phyloP scores from a whole-genome alignment of 164 flowering plant species.

The Tinospora cordifolia region DNA sequence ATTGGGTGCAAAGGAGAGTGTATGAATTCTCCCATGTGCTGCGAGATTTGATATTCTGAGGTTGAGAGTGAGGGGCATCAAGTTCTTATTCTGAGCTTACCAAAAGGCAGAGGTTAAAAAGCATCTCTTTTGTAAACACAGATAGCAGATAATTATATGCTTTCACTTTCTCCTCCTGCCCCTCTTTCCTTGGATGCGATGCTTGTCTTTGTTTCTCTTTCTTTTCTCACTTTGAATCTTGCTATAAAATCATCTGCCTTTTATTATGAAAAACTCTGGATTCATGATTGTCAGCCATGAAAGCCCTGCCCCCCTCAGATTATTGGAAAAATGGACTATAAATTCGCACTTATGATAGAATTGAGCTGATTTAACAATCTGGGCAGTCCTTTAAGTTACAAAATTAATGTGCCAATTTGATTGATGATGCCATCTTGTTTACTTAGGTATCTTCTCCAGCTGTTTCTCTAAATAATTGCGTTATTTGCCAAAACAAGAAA shows the following conservation, averaged over 20 bases:
- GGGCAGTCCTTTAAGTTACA: neutral
- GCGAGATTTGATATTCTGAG: conserved; percentile 2
- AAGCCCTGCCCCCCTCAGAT: too few species aligned
- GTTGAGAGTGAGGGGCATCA: neutral
- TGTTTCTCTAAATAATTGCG: too few species aligned
- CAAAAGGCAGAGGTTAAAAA: neutral
- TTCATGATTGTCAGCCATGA: neutral
- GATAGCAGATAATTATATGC: conserved; percentile 6
- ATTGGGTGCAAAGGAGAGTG: neutral
- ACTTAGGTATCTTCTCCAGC: too few species aligned
- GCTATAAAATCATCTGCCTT: conserved; percentile 18
- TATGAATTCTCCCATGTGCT: conserved; percentile 15
- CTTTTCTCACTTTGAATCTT: conserved; percentile 6
- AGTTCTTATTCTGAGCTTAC: conserved; percentile 7
- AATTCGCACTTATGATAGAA: neutral
- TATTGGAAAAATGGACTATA: too few species aligned
- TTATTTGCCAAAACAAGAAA: neutral
- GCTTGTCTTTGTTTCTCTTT: conserved; percentile 9
- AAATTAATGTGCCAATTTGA: too few species aligned
- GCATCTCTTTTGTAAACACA: conserved; percentile 12
- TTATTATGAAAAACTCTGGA: neutral
- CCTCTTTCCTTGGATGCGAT: conserved; percentile 21
- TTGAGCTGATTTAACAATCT: neutral
- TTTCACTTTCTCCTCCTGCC: neutral
- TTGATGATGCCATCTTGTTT: too few species aligned